Conservation (phyloP, 768 basidiomycete species). For the Melanogaster broomeanus region DNA sequence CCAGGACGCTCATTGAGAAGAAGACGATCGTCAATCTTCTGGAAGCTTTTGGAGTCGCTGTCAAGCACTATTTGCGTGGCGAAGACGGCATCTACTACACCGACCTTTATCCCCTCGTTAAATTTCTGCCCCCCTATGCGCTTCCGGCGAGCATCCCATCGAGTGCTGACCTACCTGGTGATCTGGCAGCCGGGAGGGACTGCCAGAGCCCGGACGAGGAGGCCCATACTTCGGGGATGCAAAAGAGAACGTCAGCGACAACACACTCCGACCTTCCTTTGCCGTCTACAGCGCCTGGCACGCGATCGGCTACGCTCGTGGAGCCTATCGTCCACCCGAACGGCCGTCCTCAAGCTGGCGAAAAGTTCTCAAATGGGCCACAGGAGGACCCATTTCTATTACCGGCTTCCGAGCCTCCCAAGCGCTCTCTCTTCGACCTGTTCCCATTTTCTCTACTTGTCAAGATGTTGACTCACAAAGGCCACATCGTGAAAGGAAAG, state of each 20-base stretch:
- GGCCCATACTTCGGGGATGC: not conserved
- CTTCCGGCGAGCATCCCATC: slow-evolving; percentile 53
- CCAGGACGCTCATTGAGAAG: slow-evolving; percentile 60
- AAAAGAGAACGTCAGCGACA: slow-evolving; percentile 7
- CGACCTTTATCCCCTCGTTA: slow-evolving; percentile 69
- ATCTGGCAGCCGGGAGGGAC: not conserved
- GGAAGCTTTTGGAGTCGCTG: slow-evolving; percentile 63
- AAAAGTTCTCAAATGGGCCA: slow-evolving; percentile 12
- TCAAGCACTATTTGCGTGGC: slow-evolving; percentile 71
- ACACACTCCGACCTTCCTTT: slow-evolving; percentile 29
- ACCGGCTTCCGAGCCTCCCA: slow-evolving; percentile 59
- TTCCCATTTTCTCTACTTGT: slow-evolving; percentile 71
- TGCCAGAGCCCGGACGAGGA: not conserved
- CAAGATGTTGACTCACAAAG: slow-evolving; percentile 43
- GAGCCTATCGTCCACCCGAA: slow-evolving; percentile 10
- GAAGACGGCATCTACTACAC: slow-evolving; percentile 38
- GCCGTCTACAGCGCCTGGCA: slow-evolving; percentile 22
- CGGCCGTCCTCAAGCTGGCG: not conserved
- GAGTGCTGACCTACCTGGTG: slow-evolving; percentile 26
- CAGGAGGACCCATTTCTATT: slow-evolving; percentile 48
- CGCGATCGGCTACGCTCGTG: slow-evolving; percentile 11
- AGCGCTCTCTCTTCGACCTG: slow-evolving; percentile 60
- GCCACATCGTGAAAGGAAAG: slow-evolving; percentile 59
- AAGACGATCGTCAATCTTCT: slow-evolving; percentile 69
- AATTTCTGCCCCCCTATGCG: slow-evolving; percentile 68